Conservation (phyloP, 257 asterid genomes). For the Primulina tabacum region DNA sequence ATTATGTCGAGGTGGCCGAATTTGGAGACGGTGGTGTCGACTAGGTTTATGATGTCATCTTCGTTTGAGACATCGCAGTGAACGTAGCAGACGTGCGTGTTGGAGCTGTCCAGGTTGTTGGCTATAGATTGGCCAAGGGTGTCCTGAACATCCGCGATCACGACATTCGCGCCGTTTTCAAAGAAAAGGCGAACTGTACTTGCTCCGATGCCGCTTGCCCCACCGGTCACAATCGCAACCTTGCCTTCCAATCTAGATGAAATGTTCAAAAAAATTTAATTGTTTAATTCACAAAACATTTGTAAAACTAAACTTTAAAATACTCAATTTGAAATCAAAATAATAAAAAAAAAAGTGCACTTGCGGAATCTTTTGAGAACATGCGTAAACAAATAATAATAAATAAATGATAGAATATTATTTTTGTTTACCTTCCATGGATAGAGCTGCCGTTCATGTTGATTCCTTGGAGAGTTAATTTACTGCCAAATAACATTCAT, state of each 20-base stretch:
- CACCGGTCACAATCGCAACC: slow-evolving; percentile 44
- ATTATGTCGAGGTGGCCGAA: slow-evolving; percentile 49
- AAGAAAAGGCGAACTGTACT: slow-evolving; percentile 32
- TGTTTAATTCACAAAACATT: no score
- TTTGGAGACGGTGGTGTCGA: slow-evolving; percentile 33
- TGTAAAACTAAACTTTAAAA: no score
- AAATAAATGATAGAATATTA: background rate
- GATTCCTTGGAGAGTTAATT: background rate
- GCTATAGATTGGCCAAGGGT: slow-evolving; percentile 32
- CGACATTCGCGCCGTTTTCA: slow-evolving; percentile 46
- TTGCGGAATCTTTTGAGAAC: no score
- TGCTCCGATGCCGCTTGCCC: slow-evolving; percentile 55
- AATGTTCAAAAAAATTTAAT: no score
- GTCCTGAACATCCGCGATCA: slow-evolving; percentile 56
- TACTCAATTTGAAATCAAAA: no score
- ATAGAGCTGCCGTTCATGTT: background rate
- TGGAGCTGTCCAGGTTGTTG: slow-evolving; percentile 18
- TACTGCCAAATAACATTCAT: background rate
- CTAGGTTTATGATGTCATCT: slow-evolving; percentile 26
- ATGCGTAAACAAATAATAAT: no score
- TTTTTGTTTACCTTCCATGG: background rate
- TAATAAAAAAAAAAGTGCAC: no score
- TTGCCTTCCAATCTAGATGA: slow-evolving; percentile 38
- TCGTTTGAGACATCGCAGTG: slow-evolving; percentile 54
- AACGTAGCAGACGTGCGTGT: slow-evolving; percentile 21